Base-by-base conservation (phyloP, 2,329 filamentous ascomycete genomes). In the Phialemoniopsis sp. region DNA sequence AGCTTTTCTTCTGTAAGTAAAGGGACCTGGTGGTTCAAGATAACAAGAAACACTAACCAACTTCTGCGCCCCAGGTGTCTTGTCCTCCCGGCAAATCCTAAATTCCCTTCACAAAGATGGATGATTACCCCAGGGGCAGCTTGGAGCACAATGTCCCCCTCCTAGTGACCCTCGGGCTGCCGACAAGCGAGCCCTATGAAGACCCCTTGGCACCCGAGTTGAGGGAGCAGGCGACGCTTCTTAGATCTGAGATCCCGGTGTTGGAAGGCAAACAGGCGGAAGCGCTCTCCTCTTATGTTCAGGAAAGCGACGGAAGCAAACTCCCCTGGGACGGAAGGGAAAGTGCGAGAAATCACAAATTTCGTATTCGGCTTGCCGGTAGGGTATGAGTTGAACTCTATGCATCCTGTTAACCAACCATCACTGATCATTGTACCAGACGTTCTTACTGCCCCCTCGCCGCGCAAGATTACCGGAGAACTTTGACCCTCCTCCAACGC, bases 131-230 rank as follows among this genome's bases (percentile, higher is more conserved):
- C 39, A 60, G 68, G 42, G 85, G 84, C 62, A 95, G 90, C 68
- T 72, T 95, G 60, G 80, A 83, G 59, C 89, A 93, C 65, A 94
- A 93, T 64, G 75, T 94, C 53, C 91, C 91, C 29, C 75, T 95
- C 41, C 67, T 97, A 45, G 70, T 94, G 34, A 76, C 95, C 28
- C 89, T 89, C 29, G 93, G 91, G 12, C 74, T 96, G 28, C 72
- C 57, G 5, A 45, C 58, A 64, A 56, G 57, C 57, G 49, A 52
- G 62, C 52, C 57, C 18, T 49, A 70, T 48, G 56, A 68, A 48
- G 60, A 68, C 42, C 54, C 64, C 38, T 50, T 68, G 36, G 64
- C 73, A 48, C 66, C 66, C 34, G 70, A 71, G 38, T 69, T 85
- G 31, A 72, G 76, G 52, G 76, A 78, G 43, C 66, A 72, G 39